Base-by-base conservation (phyloP, 352 stramenopile species). In the Phytophthora pinifolia region DNA sequence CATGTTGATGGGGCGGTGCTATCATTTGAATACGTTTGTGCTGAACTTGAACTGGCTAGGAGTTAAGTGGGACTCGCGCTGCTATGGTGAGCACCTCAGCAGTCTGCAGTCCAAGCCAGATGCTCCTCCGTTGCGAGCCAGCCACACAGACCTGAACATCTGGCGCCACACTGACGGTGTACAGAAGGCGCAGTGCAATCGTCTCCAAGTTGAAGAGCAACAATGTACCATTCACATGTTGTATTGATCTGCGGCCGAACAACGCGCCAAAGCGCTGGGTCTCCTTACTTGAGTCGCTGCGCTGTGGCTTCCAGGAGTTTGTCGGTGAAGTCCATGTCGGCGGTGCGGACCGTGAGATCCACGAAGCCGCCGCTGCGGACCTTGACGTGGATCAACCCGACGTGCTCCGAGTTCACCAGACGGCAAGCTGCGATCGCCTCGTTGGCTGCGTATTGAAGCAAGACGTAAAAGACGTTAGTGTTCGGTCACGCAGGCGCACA, bases 351-450 rank as follows among this genome's bases (percentile, higher is more conserved):
- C 9, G 86, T 96, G 34, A 96, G 46, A 50, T 96, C 83, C 48
- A 94, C 57, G 52, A 94, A 94, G 25, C 82, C 86, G 18, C 79
- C 83, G 30, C 62, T 90, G 44, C 86, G 86, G 51, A 96, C 69
- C 65, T 96, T 96, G 39, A 89, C 73, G 67, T 96, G 86, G 58
- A 96, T 87, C 61, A 96, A 65, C 53, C 74, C 80, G 9, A 94
- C 79, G 47, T 88, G 78, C 52, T 96, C 83, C 46, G 86, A 91
- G 67, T 90, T 89, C 33, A 68, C 69, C 18, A 96, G 56, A 31
- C 86, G 83, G 13, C 74, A 86, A 32, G 83, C 76, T 18, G 86
- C 82, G 59, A 96, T 96, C 38, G 85, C 86, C 74, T 96, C 86
- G 65, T 92, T 96, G 10, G 86, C 84, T 93, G 43, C 17, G 33